Base-by-base conservation (phyloP, 2,329 filamentous ascomycete species). In the Chaetothyriales sp. region DNA sequence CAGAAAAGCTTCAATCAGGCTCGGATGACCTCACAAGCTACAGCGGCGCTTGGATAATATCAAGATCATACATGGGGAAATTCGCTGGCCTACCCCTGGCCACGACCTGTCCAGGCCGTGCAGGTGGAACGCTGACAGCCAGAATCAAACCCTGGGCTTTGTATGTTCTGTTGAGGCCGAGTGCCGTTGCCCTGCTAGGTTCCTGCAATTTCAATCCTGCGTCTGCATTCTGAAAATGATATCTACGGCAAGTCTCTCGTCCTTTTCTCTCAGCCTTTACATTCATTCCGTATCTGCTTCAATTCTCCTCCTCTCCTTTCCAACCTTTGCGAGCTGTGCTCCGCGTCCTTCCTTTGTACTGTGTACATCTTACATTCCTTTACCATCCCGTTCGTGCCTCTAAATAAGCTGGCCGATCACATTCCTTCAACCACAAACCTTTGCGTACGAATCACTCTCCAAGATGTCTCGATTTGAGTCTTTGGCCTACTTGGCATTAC, bases 401-500 rank as follows among this genome's bases (percentile, higher is more conserved):
- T 5, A 15, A 12, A 15, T 15, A 39, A 39, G 3, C 4, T 15
- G 32, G 32, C 12, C 32, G 10, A 39, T 5, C 8, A 15, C 32
- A 39, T 12, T 39, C 32, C 10, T 39, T 39, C 12, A 15, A 15
- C 8, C 28, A 2, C 28, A 36, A 36, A 10, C 28, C 5, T 5
- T 18, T 18, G 7, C 43, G 2, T 44, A 4, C 20, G n/a, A 9
- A 19, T 19, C 12, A 43, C 19, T 22, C 43, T 18, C 20, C 43
- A 52, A n/a, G 7, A 54, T 49, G 52, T 44, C 50, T n/a, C 12
- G 18, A 18, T 15, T 49, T 20, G 32, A 18, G 10, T 28, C 20
- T 6, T 15, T 54, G 25, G 50, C 32, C 8, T 47, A 22, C 18
- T 44, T 55, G 9, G 53, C 55, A 52, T 50, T 58, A 47, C 47